These are phyloP conservation scores for Colletotrichum cuscutae DNA, from an alignment of 2,329 filamentous ascomycete genomes.

Conservation along the genomic window DNA sequence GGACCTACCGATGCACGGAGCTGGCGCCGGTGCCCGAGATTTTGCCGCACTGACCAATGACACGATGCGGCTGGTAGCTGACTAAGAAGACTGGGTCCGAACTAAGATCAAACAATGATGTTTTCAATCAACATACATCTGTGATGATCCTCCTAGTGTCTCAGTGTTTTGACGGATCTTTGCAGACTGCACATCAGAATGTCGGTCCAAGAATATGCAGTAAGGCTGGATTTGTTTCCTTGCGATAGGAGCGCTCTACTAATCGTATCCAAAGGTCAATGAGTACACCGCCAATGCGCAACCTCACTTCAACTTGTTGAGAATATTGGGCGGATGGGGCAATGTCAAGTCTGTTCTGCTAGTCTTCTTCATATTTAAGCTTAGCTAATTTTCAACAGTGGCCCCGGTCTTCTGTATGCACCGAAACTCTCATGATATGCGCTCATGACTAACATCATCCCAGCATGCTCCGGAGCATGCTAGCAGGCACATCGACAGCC, in stretches of 20 bases:
- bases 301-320: slow-evolving; percentile 24
- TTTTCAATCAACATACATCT: background rate
- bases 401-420: slow-evolving; percentile 8
- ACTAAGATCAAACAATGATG: background rate
- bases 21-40: background rate
- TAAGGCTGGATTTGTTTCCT: background rate
- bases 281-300: background rate
- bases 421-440: accelerated
- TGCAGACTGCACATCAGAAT: background rate
- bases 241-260: accelerated
- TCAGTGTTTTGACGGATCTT: background rate
- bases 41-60: background rate
- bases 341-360: slow-evolving; percentile 30
- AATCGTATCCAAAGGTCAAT: background rate
- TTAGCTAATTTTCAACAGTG: background rate
- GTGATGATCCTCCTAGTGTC: background rate
- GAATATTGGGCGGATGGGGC: slow-evolving; percentile 36
- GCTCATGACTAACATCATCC: background rate
- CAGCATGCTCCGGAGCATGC: slow-evolving; percentile 40
- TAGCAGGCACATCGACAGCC: slow-evolving; percentile 37
- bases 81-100: background rate
- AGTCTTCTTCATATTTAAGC: accelerated
- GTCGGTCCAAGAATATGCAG: slow-evolving; percentile 15
- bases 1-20: no score
- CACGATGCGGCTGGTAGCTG: background rate